Evolutionary conservation across 176 grass and related monocot species (phyloP), one percentile per base, ranked within the genome.

Genomic region (Ensete glaucum): DNA sequence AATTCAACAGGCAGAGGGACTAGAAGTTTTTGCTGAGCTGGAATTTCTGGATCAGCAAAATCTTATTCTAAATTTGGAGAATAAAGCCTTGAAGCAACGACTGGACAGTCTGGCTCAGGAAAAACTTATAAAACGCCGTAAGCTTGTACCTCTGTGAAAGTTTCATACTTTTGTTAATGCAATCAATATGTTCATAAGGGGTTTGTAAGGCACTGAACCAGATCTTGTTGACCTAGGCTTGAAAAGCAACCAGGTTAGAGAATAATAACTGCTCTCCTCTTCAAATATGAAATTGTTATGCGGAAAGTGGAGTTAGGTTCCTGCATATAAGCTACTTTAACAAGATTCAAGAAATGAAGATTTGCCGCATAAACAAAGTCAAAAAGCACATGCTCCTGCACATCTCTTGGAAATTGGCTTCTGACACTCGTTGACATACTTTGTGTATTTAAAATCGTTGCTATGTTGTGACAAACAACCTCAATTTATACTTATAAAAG

Each of bases 1-100:
- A 51, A 11, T 70, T 51, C 73, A 83, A 76, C 82, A 99, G 95
- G 80, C 91, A 34, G 95, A 94, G 81, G 91, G 91, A 59, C 77
- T 89, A 73, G 90, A 94, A 80, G 88, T 89, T 60, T 89, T 88
- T 73, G 90, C 95, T 82, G 95, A 99, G 83, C 81, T 99, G 80
- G 91, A 94, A 48, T 99, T 99, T 84, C 81, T 94, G 76, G 87
- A 81, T 72, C 84, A 99, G 73, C 95, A 99, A 78, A 94, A 99
- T 85, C 92, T 99, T 76, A 91, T 99, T 66, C 73, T 99, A 14
- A 89, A 94, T 79, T 87, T 99, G 82, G 95, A 99, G 88, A 99
- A 99, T 71, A 94, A 99, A 78, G 73, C 91, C 53, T 83, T 99
- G 78, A 99, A 99, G 80, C 90, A 99, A 75, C 82, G 95, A 64